A percentile compares a stretch with the other conserved stretches of the same genome.
Evolutionary conservation across 2,329 filamentous ascomycete species (phyloP).

Genomic region (Trichophaea hybrida): DNA sequence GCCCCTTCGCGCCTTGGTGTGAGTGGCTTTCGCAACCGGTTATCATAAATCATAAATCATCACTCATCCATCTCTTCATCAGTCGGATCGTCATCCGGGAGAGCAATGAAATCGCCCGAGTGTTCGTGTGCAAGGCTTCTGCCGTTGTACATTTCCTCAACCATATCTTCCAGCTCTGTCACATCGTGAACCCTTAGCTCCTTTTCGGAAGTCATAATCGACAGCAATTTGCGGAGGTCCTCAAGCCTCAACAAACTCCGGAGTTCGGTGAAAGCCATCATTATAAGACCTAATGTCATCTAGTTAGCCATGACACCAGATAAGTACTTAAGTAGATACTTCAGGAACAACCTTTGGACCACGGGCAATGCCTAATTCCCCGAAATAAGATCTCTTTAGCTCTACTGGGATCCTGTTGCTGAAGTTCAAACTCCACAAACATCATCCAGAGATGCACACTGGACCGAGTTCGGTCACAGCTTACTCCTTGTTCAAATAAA

Average conservation of each 20-base stretch:
- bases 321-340: not conserved
- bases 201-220: slow-evolving; percentile 43
- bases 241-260: slow-evolving; percentile 32
- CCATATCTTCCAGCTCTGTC: slow-evolving; percentile 36
- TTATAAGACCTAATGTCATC: slow-evolving; percentile 34
- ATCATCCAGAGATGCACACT: slow-evolving; percentile 39
- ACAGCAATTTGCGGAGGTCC: slow-evolving; percentile 41
- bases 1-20: too few species aligned
- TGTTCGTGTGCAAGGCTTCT: not conserved
- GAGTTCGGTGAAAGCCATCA: slow-evolving; percentile 41
- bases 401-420: slow-evolving; percentile 30
- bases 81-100: slow-evolving; percentile 29
- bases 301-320: slow-evolving; percentile 11
- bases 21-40: too few species aligned
- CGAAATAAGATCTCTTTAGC: slow-evolving; percentile 42
- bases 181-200: slow-evolving; percentile 43
- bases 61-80: slow-evolving; percentile 23
- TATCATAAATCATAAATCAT: slow-evolving; percentile 1
- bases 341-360: slow-evolving; percentile 38
- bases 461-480: slow-evolving; percentile 25
- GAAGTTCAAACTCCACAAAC: slow-evolving; percentile 39
- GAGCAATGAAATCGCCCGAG: slow-evolving; percentile 21
- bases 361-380: slow-evolving; percentile 45
- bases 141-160: slow-evolving; percentile 26
- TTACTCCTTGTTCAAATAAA: slow-evolving; percentile 41